A percentile compares a stretch with the other conserved stretches of the same genome.
phyloP scores from a whole-genome alignment of 495 filamentous ascomycete genomes.

The Staphylotrichum longicolle region DNA sequence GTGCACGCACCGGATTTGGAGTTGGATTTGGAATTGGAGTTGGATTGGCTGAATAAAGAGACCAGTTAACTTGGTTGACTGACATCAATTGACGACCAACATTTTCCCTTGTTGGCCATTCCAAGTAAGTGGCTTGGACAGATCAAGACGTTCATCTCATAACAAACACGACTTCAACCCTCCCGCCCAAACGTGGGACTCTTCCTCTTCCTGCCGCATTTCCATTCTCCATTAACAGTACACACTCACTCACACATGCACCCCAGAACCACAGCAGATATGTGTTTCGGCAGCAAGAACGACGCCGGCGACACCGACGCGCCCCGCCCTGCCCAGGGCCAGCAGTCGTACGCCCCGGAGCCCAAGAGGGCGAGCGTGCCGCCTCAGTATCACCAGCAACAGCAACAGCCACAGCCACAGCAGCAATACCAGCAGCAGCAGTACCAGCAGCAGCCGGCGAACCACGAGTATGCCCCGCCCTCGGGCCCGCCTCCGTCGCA shows the following conservation, averaged over 20 bases:
- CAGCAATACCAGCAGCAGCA: conserved; percentile 23
- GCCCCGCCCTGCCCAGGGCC: conserved; percentile 25
- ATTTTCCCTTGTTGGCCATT: too few relatives aligned
- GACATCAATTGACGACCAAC: too few relatives aligned
- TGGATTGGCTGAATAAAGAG: too few relatives aligned
- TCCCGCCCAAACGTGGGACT: too few relatives aligned
- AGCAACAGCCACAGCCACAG: conserved; percentile 16
- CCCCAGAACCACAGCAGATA: conserved; percentile 14
- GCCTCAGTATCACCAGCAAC: conserved; percentile 20
- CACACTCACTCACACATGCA: too few relatives aligned
- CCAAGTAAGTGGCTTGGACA: too few relatives aligned
- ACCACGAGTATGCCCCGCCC: conserved; percentile 29
- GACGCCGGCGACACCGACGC: conserved; percentile 31
- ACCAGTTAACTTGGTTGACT: too few relatives aligned
- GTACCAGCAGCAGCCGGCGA: background rate
- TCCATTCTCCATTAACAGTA: background rate
- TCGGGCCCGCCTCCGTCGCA: conserved; percentile 37
- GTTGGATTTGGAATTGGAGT: too few relatives aligned
- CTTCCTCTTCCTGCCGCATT: too few relatives aligned
- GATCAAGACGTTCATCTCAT: too few relatives aligned
- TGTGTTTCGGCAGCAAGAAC: conserved; percentile 48
- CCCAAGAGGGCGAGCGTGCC: conserved; percentile 22
- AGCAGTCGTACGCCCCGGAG: conserved; percentile 27
- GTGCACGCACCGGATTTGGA: too few relatives aligned
- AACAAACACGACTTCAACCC: too few relatives aligned